Conservation (phyloP, 2,329 filamentous ascomycete species). For the Lachnellula hyalina region DNA sequence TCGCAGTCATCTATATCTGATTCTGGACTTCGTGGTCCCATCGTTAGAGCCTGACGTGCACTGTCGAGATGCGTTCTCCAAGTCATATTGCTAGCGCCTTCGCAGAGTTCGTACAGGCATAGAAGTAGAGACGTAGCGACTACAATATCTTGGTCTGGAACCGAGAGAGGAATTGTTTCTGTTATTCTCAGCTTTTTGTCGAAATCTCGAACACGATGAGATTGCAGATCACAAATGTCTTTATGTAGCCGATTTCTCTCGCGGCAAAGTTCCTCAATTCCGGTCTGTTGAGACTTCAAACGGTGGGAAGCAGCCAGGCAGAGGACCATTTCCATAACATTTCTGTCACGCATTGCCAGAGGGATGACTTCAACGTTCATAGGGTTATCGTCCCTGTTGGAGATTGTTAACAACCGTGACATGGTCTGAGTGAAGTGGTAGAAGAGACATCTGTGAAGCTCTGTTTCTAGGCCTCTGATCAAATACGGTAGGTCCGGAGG, state of each 20-base stretch:
- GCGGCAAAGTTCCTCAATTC: neutral
- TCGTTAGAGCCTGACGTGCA: constrained; percentile 11
- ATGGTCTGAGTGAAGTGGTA: constrained; percentile 15
- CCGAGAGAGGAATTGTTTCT: neutral
- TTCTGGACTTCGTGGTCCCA: constrained; percentile 3
- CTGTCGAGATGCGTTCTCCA: constrained; percentile 14
- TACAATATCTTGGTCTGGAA: constrained; percentile 1
- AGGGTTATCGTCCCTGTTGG: constrained; percentile 8
- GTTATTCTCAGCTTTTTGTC: neutral
- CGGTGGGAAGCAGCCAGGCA: constrained; percentile 19
- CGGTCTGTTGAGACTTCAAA: neutral
- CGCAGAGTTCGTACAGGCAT: constrained; percentile 20
- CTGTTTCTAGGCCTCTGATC: constrained; percentile 8
- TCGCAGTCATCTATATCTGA: neutral
- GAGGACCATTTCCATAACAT: constrained; percentile 17
- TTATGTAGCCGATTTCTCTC: constrained; percentile 15
- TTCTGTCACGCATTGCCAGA: constrained; percentile 14
- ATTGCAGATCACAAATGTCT: constrained; percentile 7
- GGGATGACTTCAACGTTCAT: constrained; percentile 16
- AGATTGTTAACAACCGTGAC: constrained; percentile 15
- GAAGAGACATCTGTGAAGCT: constrained; percentile 15
- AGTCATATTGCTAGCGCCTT: constrained; percentile 12
- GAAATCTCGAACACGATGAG: constrained; percentile 4
- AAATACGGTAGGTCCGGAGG: neutral
- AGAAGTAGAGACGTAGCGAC: constrained; percentile 17